Evolutionary conservation across 129 eudicot genomes (phyloP), one percentile per base, ranked within the genome.

Genomic region (Daucus carota): DNA sequence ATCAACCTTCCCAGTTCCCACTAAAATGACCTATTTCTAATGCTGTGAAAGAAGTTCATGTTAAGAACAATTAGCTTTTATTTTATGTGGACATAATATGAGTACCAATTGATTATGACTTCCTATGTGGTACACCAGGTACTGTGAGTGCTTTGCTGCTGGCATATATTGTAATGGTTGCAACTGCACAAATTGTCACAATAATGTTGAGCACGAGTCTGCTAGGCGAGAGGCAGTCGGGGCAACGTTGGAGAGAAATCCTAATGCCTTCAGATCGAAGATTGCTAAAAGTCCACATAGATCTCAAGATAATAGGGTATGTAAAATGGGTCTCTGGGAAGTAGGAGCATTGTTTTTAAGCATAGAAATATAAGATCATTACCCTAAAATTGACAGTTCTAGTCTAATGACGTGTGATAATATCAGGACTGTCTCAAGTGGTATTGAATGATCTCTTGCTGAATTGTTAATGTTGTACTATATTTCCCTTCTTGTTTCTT

Each of bases 111-210:
- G 50, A 40, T 24, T 43, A 70, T 69, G 43, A 38, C 14, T 18
- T 41, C 31, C 6, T 50, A 41, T 62, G 20, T 13, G 76, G 72
- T 66, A n/a, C 32, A 76, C 74, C 88, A 92, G 96, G 90, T 92
- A 92, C 65, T 93, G 98, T 65, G 97, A 88, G 71, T 93, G 98
- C 83, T 93, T 93, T 84, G 88, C 97, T 32, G 74, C 91, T 46
- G 98, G 98, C 31, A 34, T 80, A 52, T 90, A 87, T 84, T 93
- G 98, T 82, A 97, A 90, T 78, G 98, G 98, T 45, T 93, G 98
- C 85, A 90, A 90, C 78, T 93, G 98, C 76, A 43, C 67, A 26
- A 85, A 88, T 60, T 93, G 98, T 80, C 87, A 88, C 66, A 93
- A 93, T 75, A 93, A 84, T 67, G 73, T 78, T 29, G 97, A 93